These are phyloP conservation scores for Letharia lupina DNA, from an alignment of 495 filamentous ascomycete genomes.

Conservation along the genomic window DNA sequence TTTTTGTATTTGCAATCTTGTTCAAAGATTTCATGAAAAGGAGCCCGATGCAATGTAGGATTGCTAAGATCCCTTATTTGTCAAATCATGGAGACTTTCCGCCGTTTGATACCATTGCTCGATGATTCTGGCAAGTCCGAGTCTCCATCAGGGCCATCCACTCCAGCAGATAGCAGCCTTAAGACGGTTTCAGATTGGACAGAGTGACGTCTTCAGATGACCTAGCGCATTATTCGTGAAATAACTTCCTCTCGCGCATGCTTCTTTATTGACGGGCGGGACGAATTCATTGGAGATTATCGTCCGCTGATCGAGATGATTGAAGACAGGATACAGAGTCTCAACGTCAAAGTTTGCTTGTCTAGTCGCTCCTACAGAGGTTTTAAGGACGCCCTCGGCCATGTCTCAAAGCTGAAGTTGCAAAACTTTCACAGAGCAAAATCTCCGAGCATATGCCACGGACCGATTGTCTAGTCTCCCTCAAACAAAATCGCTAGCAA, in stretches of 20 bases:
- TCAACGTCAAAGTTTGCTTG: conserved; percentile 8
- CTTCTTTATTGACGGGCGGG: conserved; percentile 14
- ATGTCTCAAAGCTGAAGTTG: not conserved
- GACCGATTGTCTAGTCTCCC: too few relatives aligned
- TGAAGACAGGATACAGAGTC: not conserved
- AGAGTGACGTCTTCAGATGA: not conserved
- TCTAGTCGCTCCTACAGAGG: conserved; percentile 10
- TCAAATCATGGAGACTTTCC: conserved; percentile 29
- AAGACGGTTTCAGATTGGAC: conserved; percentile 2
- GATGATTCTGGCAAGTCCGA: too few relatives aligned
- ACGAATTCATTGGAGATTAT: conserved; percentile 9
- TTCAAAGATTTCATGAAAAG: not conserved
- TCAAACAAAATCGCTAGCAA: not conserved
- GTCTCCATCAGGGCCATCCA: too few relatives aligned
- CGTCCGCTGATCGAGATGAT: not conserved
- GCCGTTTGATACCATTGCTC: not conserved
- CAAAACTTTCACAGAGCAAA: conserved; percentile 1
- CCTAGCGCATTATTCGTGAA: not conserved
- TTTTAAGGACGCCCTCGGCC: conserved; percentile 7
- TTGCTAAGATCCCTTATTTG: conserved; percentile 37
- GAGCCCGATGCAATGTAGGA: conserved; percentile 21
- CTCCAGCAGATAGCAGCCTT: too few relatives aligned
- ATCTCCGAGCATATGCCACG: too few relatives aligned
- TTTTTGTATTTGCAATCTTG: too few relatives aligned
- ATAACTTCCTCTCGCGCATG: not conserved